Evolutionary conservation across 768 basidiomycete species (phyloP).

Genomic region (Pulveroboletus ravenelii): DNA sequence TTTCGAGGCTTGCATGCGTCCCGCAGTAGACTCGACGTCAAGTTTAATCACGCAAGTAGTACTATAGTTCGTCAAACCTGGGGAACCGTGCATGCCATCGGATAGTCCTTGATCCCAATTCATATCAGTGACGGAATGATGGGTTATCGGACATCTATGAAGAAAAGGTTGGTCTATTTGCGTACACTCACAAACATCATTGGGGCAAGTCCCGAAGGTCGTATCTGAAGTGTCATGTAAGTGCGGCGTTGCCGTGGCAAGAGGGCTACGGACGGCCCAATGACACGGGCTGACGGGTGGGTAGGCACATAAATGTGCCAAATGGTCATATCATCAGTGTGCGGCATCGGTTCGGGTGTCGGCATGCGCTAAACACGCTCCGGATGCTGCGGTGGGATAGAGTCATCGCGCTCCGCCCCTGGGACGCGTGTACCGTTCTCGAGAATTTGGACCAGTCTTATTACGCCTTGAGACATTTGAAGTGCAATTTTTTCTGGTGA

Average conservation of each 20-base stretch:
- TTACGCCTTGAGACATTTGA: slow-evolving; percentile 8
- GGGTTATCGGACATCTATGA: slow-evolving; percentile 3
- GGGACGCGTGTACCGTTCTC: slow-evolving; percentile 1
- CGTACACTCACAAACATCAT: not conserved
- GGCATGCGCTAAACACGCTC: not conserved
- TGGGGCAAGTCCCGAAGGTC: too few species aligned
- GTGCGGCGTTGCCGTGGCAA: slow-evolving; percentile 11
- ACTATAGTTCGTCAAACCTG: too few species aligned
- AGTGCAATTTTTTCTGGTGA: not conserved
- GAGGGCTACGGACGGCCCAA: not conserved
- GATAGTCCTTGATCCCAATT: not conserved
- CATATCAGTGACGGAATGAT: slow-evolving; percentile 1
- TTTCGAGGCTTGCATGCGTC: too few species aligned
- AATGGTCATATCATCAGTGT: not conserved
- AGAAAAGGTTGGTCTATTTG: not conserved
- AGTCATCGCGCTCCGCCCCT: not conserved
- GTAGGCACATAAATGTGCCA: not conserved
- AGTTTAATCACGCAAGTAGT: too few species aligned
- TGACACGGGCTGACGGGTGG: not conserved
- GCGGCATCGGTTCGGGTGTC: not conserved
- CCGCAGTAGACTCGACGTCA: too few species aligned
- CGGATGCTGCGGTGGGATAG: not conserved
- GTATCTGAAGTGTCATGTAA: not conserved
- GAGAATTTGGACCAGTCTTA: slow-evolving; percentile 1
- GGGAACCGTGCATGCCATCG: not conserved